Base-by-base conservation (phyloP, 805 yeast genomes). In the Candida succiphila region DNA sequence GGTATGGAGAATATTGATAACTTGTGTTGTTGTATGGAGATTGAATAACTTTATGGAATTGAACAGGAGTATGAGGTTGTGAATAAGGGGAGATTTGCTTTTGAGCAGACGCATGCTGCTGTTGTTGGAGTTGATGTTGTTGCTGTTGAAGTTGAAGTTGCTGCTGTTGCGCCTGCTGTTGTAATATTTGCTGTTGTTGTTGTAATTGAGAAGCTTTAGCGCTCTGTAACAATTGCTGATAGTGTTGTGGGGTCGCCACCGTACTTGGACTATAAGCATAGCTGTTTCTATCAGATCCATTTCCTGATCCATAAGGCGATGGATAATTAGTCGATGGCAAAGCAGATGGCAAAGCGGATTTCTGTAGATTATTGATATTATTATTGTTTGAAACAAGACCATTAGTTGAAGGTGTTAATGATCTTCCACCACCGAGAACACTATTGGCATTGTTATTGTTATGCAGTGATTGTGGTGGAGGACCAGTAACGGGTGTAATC, bases 1-100 rank as follows among this genome's bases (percentile, higher is more conserved):
- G 46, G 35, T 43, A 54, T 16, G 49, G 52, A 7, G 58, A 53
- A 36, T 44, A 53, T 36, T 54, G 51, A 41, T 52, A 53, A 3
- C 50, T 37, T 25, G 46, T 24, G 28, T 34, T 40, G 33, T 56
- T 57, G 37, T 43, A 57, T 13, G 58, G 58, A 5, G 61, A 48
- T 25, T 49, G 52, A 21, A 55, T 48, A 20, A 53, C 45, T 33
- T 52, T 54, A 21, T 56, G 56, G 6, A 42, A 46, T 5, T 37
- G 40, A n/a, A 22, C 5, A 21, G 25, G 5, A 9, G 5, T 8
- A 5, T 17, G 20, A 21, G 10, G 19, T 14, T 28, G 30, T 19
- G 13, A 24, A 9, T 28, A n/a, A n/a, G n/a, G n/a, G n/a, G n/a
- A n/a, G n/a, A n/a, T n/a, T n/a, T 28, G 31, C 25, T 21, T 18